Percentiles rank a stretch among this genome's conserved stretches.
Evolutionary conservation across 805 yeast species (phyloP).

Genomic region (Sungouiella thailandica): DNA sequence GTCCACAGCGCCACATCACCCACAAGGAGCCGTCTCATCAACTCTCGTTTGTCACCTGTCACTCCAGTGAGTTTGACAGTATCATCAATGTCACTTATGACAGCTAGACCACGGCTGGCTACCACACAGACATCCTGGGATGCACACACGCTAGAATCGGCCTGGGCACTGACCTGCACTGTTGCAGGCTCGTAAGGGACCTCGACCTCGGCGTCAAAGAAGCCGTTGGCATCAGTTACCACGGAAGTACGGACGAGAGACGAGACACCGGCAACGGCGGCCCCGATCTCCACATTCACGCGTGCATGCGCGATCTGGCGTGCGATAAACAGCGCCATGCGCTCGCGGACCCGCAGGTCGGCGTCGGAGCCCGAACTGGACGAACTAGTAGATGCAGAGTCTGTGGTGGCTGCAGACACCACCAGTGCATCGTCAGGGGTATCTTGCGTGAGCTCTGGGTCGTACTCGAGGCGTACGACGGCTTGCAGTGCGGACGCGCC

Average conservation of each 20-base stretch:
- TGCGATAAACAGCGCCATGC: slow-evolving; percentile 69
- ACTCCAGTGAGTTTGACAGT: slow-evolving; percentile 91
- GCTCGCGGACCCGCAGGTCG: slow-evolving; percentile 52
- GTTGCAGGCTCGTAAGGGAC: slow-evolving; percentile 60
- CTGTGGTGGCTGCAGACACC: slow-evolving; percentile 6
- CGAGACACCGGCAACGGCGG: slow-evolving; percentile 31
- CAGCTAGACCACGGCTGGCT: slow-evolving; percentile 49
- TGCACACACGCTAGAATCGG: slow-evolving; percentile 44
- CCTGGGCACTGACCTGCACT: slow-evolving; percentile 45
- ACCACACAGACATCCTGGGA: slow-evolving; percentile 44
- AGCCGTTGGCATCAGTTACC: slow-evolving; percentile 63
- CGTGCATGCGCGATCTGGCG: slow-evolving; percentile 57
- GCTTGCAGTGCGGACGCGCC: slow-evolving; percentile 15
- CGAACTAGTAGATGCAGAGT: slow-evolving; percentile 3
- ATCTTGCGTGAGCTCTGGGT: slow-evolving; percentile 6
- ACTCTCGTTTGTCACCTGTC: slow-evolving; percentile 76
- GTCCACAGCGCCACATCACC: slow-evolving; percentile 62
- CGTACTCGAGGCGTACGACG: slow-evolving; percentile 11
- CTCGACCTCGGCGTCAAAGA: slow-evolving; percentile 48
- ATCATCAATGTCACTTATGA: slow-evolving; percentile 92
- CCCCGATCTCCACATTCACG: slow-evolving; percentile 51
- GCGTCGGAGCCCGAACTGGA: slow-evolving; percentile 4
- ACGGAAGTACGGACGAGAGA: slow-evolving; percentile 25
- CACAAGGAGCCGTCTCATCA: slow-evolving; percentile 73
- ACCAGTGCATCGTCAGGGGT: slow-evolving; percentile 9